phyloP scores from a whole-genome alignment of 2,329 filamentous ascomycete genomes.

The Grosmannia serpens region DNA sequence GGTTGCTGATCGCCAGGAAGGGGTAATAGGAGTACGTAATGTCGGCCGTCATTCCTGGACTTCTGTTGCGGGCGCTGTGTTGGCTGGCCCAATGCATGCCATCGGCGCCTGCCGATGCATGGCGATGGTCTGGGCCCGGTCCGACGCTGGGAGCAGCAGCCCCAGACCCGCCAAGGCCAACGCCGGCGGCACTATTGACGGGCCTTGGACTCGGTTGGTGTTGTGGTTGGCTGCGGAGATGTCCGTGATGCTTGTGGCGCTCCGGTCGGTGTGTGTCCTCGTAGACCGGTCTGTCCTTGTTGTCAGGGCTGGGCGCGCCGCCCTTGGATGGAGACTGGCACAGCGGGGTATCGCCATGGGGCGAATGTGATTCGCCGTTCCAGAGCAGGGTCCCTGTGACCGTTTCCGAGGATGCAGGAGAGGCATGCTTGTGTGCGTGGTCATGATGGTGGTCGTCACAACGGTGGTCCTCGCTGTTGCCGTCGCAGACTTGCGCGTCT shows the following conservation, averaged over 20 bases:
- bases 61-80: constrained; percentile 1
- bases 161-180: not conserved
- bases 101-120: not conserved
- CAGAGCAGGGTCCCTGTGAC: no score
- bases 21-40: constrained; percentile 29
- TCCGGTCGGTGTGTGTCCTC: not conserved
- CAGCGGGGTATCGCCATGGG: not conserved
- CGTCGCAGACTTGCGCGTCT: not conserved
- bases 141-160: not conserved
- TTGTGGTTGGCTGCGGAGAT: not conserved
- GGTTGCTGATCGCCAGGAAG: constrained; percentile 27
- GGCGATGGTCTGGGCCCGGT: not conserved
- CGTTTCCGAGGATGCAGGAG: not conserved
- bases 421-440: not conserved
- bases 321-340: not conserved
- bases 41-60: constrained; percentile 6
- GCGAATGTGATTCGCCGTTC: not conserved
- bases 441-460: not conserved
- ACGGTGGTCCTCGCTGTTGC: not conserved
- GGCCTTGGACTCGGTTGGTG: not conserved
- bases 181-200: not conserved
- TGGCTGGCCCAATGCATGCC: not conserved
- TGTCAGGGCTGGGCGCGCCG: not conserved
- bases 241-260: not conserved
- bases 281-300: not conserved